Evolutionary conservation across 371 early-diverging fungal species (phyloP).

Genomic region (Blakeslea trispora): DNA sequence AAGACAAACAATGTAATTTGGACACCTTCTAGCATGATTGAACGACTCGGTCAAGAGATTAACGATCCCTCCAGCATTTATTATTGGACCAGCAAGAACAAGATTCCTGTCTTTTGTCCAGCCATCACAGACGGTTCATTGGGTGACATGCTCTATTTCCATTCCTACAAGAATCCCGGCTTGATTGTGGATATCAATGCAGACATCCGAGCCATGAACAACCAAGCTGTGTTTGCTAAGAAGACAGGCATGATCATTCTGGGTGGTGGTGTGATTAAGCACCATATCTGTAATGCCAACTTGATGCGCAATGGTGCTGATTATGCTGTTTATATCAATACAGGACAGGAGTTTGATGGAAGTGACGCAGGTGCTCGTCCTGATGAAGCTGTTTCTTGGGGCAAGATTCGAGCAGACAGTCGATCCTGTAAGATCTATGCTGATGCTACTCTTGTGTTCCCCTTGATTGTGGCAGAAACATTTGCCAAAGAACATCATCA

Average conservation of each 20-base stretch:
- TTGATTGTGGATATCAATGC: conserved; percentile 94
- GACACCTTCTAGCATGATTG: conserved; percentile 95
- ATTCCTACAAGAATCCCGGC: conserved; percentile 93
- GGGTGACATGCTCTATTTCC: conserved; percentile 99
- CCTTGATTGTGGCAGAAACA: conserved; percentile 92
- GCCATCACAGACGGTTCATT: conserved; percentile 99
- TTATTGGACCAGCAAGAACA: conserved; percentile 93
- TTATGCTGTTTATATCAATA: conserved; percentile 98
- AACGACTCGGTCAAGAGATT: conserved; percentile 95
- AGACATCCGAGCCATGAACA: conserved; percentile 96
- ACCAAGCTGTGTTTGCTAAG: conserved; percentile 90
- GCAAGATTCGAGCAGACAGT: conserved; percentile 93
- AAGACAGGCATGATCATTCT: conserved; percentile 98
- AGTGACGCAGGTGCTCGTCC: conserved; percentile 99
- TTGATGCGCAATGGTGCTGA: conserved; percentile 99
- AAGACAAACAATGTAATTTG: conserved; percentile 71
- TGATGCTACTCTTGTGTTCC: conserved; percentile 97
- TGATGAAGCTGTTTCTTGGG: conserved; percentile 99
- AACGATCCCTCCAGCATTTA: conserved; percentile 93
- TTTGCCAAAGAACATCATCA: conserved; percentile 70
- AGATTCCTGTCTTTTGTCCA: conserved; percentile 98
- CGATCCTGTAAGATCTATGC: conserved; percentile 91
- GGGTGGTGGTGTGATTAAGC: conserved; percentile 99
- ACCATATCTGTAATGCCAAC: conserved; percentile 99
- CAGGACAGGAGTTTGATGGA: conserved; percentile 99